Percentiles rank a stretch among this genome's conserved stretches.
These are phyloP conservation scores for Globisporangium nunn DNA, from an alignment of 352 stramenopile species.

Conservation along the genomic window DNA sequence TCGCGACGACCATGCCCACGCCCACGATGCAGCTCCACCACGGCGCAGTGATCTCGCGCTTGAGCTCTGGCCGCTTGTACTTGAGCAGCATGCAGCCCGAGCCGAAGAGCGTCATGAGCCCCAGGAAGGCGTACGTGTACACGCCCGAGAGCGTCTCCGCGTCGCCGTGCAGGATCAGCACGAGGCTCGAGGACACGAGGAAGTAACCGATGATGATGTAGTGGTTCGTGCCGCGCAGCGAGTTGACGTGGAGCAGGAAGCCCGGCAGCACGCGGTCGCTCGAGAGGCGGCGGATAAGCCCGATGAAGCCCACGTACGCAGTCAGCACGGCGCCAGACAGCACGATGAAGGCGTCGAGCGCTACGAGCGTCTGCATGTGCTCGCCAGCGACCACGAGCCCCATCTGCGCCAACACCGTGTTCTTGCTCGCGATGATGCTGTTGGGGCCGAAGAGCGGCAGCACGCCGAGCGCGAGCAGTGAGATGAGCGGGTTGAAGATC, in stretches of 20 bases:
- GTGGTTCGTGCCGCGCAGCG: constrained; percentile 84
- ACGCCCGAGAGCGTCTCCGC: constrained; percentile 90
- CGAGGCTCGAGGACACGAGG: constrained; percentile 79
- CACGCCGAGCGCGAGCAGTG: constrained; percentile 86
- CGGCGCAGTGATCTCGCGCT: constrained; percentile 77
- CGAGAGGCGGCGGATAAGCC: constrained; percentile 87
- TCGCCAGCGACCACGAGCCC: constrained; percentile 72
- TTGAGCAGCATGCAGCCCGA: constrained; percentile 93
- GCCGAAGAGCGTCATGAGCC: constrained; percentile 92
- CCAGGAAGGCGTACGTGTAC: constrained; percentile 94
- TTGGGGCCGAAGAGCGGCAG: constrained; percentile 70
- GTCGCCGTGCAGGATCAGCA: constrained; percentile 88
- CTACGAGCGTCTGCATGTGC: constrained; percentile 71
- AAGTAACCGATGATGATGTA: constrained; percentile 92
- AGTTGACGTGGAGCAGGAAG: constrained; percentile 80
- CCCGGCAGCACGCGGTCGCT: constrained; percentile 84
- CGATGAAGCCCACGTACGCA: constrained; percentile 91
- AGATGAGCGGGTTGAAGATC: constrained; percentile 93
- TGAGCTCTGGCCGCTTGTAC: constrained; percentile 90
- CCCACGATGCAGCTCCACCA: constrained; percentile 86
- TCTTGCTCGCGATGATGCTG: constrained; percentile 76
- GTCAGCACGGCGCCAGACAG: constrained; percentile 91
- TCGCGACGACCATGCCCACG: constrained; percentile 73
- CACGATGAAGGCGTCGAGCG: constrained; percentile 92
- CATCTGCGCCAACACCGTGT: constrained; percentile 90